Base-by-base conservation (phyloP, 768 basidiomycete species). In the Kwoniella bestiolae region DNA sequence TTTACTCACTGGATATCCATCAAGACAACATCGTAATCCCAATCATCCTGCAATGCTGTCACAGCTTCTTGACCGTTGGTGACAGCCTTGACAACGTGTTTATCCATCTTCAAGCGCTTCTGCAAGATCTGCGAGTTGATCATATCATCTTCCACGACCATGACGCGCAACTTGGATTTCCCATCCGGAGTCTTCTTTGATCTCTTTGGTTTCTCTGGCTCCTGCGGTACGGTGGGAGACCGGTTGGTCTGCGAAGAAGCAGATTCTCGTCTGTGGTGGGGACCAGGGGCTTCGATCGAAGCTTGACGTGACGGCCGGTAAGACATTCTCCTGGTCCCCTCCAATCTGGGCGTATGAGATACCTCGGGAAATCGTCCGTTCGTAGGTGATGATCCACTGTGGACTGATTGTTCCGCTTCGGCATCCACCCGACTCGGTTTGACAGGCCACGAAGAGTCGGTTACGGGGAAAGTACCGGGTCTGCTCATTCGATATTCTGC, bases 1-100 rank as follows among this genome's bases (percentile, higher is more conserved):
- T n/a, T 38, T 38, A 83, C 87, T 66, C 68, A 90, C 89, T 90
- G 90, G 11, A 92, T 86, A 76, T 92, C 91, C 91, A 92, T 94
- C 50, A 94, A 82, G 16, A 92, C 83, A 62, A 84, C 85, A 73
- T 94, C 90, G 71, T 90, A 89, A 3, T 85, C 82, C 41, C 83
- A 82, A 75, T 91, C 89, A 0, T 79, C 74, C 57, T 84, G 77
- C 26, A 91, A 82, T 65, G 83, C 83, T 35, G 90, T 87, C 1
- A 91, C 82, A 0, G 86, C 87, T 71, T 91, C 90, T 77, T 89
- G 89, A 3, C 91, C 91, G 74, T 93, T 91, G 1, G 85, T 87
- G 1, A 87, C 86, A 58, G 85, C 85, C 9, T 87, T 82, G 5
- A 91, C 89, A 12, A 77, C 83, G 67, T 91, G 89, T 0, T 88